Percentiles rank a stretch among this genome's conserved stretches.
phyloP scores from a whole-genome alignment of 2,329 filamentous ascomycete species.

The Neonectria ditissima region DNA sequence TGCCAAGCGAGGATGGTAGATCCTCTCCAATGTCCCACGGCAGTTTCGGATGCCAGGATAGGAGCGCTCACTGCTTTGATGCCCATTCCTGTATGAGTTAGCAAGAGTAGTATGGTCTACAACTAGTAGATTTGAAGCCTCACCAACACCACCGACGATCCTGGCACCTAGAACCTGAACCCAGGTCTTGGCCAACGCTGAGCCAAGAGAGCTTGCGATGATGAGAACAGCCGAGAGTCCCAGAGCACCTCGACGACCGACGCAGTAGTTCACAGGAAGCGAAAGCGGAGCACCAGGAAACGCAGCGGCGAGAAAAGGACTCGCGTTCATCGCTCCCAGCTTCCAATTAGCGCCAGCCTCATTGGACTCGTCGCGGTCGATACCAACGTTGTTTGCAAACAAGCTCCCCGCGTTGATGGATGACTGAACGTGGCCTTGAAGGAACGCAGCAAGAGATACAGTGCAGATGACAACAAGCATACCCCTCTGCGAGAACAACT shows the following conservation, averaged over 20 bases:
- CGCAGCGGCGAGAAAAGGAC: slow-evolving; percentile 53
- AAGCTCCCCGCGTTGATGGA: slow-evolving; percentile 55
- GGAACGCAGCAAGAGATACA: slow-evolving; percentile 56
- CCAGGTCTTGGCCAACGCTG: slow-evolving; percentile 49
- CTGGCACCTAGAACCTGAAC: slow-evolving; percentile 47
- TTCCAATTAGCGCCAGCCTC: slow-evolving; percentile 18
- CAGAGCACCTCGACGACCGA: slow-evolving; percentile 55
- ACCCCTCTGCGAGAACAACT: slow-evolving; percentile 26
- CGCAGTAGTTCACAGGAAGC: slow-evolving; percentile 52
- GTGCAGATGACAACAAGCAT: slow-evolving; percentile 43
- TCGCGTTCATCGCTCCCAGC: slow-evolving; percentile 43
- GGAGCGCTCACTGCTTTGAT: slow-evolving; percentile 62
- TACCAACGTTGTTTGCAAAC: slow-evolving; percentile 37
- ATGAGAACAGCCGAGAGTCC: slow-evolving; percentile 53
- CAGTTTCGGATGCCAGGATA: slow-evolving; percentile 60
- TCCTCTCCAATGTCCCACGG: slow-evolving; percentile 61
- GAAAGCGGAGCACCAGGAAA: slow-evolving; percentile 52
- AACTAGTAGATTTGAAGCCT: neutral
- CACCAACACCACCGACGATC: slow-evolving; percentile 34
- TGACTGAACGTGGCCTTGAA: slow-evolving; percentile 57
- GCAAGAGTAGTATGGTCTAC: no score
- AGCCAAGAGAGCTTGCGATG: slow-evolving; percentile 52
- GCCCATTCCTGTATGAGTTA: slow-evolving; percentile 54
- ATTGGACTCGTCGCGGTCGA: slow-evolving; percentile 6
- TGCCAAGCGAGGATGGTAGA: slow-evolving; percentile 62